Evolutionary conservation across 306 rosid species (phyloP), one percentile per base, ranked within the genome.

Genomic region (Pterocarpus santalinus): DNA sequence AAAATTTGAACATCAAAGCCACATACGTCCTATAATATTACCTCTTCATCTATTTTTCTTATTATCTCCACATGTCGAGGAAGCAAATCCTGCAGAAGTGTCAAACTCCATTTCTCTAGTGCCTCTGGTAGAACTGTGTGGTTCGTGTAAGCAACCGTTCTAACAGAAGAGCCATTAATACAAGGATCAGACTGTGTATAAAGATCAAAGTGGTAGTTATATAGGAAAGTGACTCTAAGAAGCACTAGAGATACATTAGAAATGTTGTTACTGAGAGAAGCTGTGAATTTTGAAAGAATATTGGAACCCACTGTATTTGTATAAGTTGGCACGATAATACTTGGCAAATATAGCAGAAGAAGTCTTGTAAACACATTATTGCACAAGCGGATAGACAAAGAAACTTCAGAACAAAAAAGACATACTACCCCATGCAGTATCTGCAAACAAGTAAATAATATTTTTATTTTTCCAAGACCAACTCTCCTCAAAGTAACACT

Each of bases 111-210:
- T 85, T 93, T 95, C 90, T 95, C 99, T 85, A 95, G 87, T 47
- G 97, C 99, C 87, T 95, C 99, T 0, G 99, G 99, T 38, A 95
- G 92, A 85, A 95, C 94, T 33, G 99, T 95, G 81, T 95, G 99
- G 78, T 95, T 95, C 65, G 99, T 95, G 84, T 95, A 95, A 60
- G 99, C 99, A 65, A 91, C 97, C 68, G 94, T 85, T 86, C 99
- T 95, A 74, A 65, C 80, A 52, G 64, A 75, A 65, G 81, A 79
- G 38, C 53, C 80, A 85, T 69, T 22, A 77, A 44, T 56, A 69
- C 30, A 60, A 71, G 81, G 12, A 73, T 76, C 69, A 76, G 74
- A 65, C 65, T 73, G 16, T 43, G 65, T 30, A 61, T 64, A 74
- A 38, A 41, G 53, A 70, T 51, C 53, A 75, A 73, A 46, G 46